Conservation (phyloP, 805 yeast genomes). For the Monosporozyma solicola region DNA sequence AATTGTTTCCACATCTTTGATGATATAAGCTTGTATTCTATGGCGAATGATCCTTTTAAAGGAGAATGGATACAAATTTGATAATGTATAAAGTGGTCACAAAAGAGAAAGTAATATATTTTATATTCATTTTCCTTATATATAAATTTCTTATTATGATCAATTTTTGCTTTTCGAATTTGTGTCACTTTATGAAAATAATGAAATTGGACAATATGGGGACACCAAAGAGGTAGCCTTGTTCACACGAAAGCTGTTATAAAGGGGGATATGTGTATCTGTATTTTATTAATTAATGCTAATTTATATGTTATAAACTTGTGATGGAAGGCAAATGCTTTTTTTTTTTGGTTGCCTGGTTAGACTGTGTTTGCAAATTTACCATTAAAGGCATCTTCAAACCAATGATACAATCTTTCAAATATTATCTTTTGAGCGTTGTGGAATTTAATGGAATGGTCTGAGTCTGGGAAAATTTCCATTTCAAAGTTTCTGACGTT, state of each 20-base stretch:
- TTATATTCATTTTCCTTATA: not conserved
- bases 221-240: not conserved
- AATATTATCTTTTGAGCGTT: conserved; percentile 70
- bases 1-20: conserved; percentile 9
- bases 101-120: not conserved
- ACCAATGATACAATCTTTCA: conserved; percentile 64
- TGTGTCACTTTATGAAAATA: not conserved
- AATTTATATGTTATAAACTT: not conserved
- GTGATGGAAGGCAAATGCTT: not conserved
- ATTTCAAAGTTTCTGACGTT: conserved; percentile 71
- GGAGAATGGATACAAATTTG: not conserved
- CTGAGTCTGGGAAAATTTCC: conserved; percentile 87
- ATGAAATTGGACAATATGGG: not conserved
- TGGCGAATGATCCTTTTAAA: not conserved
- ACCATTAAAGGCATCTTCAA: conserved; percentile 46
- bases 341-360: not conserved
- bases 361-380: conserved; percentile 8
- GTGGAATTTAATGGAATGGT: conserved; percentile 72
- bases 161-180: not conserved
- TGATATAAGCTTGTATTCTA: not conserved
- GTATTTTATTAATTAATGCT: not conserved
- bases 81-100: not conserved
- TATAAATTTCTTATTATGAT: not conserved
- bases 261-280: not conserved
- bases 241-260: not conserved